phyloP scores from a whole-genome alignment of 1,284 basidiomycete genomes.

The Thelephora terrestris region DNA sequence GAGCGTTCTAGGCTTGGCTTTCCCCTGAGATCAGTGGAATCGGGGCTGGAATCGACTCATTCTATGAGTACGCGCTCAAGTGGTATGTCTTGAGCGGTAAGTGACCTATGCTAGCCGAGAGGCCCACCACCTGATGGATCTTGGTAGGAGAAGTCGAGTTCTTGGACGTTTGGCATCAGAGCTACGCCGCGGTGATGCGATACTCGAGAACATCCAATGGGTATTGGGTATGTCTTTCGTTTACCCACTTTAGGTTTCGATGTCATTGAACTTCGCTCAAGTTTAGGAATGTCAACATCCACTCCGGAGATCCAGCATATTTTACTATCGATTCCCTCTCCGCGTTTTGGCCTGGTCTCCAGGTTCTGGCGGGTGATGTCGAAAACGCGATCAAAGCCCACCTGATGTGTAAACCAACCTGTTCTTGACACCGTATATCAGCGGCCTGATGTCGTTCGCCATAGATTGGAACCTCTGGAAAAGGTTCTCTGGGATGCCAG shows the following conservation, averaged over 20 bases:
- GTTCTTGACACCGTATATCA: background rate
- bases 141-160: constrained; percentile 74
- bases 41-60: constrained; percentile 89
- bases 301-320: constrained; percentile 62
- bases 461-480: constrained; percentile 88
- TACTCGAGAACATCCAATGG: constrained; percentile 76
- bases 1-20: constrained; percentile 45
- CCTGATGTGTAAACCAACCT: constrained; percentile 50
- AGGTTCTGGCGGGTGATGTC: constrained; percentile 84
- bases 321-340: constrained; percentile 74
- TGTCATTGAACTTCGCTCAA: constrained; percentile 20
- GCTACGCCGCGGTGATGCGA: constrained; percentile 83
- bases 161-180: constrained; percentile 86
- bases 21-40: constrained; percentile 69
- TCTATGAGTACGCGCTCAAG: constrained; percentile 86
- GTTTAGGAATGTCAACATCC: constrained; percentile 76
- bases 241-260: background rate
- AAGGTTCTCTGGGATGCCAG: constrained; percentile 75
- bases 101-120: constrained; percentile 15
- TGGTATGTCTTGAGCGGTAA: constrained; percentile 84
- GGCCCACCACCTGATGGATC: background rate
- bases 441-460: background rate
- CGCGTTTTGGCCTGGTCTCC: constrained; percentile 83
- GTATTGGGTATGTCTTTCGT: constrained; percentile 59
- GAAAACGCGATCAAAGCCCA: constrained; percentile 84